phyloP scores from a whole-genome alignment of 225 moss, liverwort and hornwort genomes.

The Anthoceros angustus region DNA sequence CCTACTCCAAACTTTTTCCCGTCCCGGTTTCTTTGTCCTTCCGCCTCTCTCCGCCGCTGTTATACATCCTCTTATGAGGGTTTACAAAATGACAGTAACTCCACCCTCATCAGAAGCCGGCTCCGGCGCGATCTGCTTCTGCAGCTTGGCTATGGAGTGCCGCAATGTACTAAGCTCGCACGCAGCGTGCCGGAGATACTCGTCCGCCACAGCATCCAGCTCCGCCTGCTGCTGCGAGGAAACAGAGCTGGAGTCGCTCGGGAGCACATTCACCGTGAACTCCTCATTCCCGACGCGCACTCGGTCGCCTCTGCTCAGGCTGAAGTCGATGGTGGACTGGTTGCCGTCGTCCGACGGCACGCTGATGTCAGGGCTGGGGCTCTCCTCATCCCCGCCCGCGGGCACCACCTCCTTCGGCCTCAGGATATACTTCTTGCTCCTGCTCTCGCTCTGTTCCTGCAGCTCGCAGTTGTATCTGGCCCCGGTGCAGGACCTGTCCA shows the following conservation, averaged over 20 bases:
- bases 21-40: too few relatives aligned
- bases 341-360: not conserved
- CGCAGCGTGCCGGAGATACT: not conserved
- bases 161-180: not conserved
- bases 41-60: too few relatives aligned
- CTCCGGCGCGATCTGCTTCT: not conserved
- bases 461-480: not conserved
- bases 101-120: not conserved
- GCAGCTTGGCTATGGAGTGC: not conserved
- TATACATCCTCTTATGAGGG: too few relatives aligned
- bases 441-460: not conserved
- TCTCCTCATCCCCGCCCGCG: not conserved
- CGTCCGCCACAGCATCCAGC: not conserved
- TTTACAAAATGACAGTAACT: not conserved
- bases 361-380: not conserved
- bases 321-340: not conserved
- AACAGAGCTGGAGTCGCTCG: not conserved
- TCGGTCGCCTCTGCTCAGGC: not conserved
- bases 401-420: not conserved
- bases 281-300: not conserved
- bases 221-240: not conserved
- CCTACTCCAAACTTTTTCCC: too few relatives aligned
- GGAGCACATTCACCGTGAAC: not conserved
- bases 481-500: not conserved
- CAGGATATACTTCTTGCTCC: not conserved